Base-by-base conservation (phyloP, 495 filamentous ascomycete species). In the Massariosphaeria phaeospora region DNA sequence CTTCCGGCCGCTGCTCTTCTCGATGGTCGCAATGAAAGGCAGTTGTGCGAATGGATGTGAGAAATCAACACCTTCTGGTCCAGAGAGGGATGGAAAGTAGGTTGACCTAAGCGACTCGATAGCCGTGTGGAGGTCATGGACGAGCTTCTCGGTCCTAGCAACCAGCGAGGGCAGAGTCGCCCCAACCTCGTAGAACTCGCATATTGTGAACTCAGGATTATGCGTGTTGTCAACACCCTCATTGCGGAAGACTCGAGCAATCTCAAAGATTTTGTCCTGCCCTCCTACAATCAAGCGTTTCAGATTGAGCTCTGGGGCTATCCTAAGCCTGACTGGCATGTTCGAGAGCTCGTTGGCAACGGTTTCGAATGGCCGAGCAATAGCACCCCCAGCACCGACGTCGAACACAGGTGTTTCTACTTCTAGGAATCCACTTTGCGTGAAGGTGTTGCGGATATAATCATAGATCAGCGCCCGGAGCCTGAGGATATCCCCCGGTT, bases 181-280 rank as follows among this genome's bases (percentile, higher is more conserved):
- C 61, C 89, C 96, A 11, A 88, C 82, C 45, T 84, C 79, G 69
- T 98, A 98, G 76, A 96, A 96, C 72, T 98, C 93, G 75, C 91
- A 96, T 29, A 85, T 96, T 21, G 86, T 90, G 72, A 96, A 98
- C 68, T 98, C 93, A 5, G 93, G 90, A 64, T 97, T 97, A 70
- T 96, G 93, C 0, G 87, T 95, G 21, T 83, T 79, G 70, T 98
- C 93, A 33, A 96, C 69, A 9, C 83, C 89, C 75, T 98, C 93
- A 71, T 98, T 97, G 36, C 93, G 83, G 70, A 98, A 98, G 25
- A 85, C 85, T 27, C 86, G 83, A 18, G 94, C 93, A 61, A 98
- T 88, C 72, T 98, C 93, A 66, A 93, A 98, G 25, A 98, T 79
- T 48, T 77, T 77, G 56, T 89, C 84, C 60, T 96, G 84, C n/a